Percentiles rank a stretch among this genome's conserved stretches.
Conservation (phyloP, 768 basidiomycete genomes). For the Mycena rosella region DNA sequence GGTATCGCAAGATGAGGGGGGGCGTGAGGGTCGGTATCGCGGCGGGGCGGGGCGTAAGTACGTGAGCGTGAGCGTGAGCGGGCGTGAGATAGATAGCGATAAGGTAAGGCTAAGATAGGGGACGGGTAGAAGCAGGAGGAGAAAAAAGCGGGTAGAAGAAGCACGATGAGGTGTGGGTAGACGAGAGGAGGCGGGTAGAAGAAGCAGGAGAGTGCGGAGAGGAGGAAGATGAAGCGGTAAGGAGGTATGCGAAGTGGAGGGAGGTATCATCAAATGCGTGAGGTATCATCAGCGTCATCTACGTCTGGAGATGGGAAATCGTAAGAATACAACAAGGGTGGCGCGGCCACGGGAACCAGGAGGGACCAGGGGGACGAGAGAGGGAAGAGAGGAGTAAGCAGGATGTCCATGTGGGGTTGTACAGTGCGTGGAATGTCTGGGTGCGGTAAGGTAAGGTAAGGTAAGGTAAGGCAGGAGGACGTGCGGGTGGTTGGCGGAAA, state of each 20-base stretch:
- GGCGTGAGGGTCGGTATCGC: constrained; percentile 16
- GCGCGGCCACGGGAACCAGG: neutral
- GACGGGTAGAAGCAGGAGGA: neutral
- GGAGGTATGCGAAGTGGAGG: neutral
- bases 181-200: constrained; percentile 5
- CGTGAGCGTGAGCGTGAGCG: no score
- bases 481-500: neutral
- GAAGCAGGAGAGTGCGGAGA: neutral
- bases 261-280: constrained; percentile 37
- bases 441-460: neutral
- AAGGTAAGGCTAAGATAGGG: constrained; percentile 19
- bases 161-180: no score
- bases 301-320: neutral
- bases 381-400: no score
- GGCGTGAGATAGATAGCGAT: constrained; percentile 35
- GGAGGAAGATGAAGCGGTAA: neutral
- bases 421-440: neutral
- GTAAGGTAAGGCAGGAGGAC: neutral
- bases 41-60: constrained; percentile 1
- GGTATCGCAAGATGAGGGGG: constrained; percentile 20
- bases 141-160: constrained; percentile 4
- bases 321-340: constrained; percentile 25
- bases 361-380: no score
- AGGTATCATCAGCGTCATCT: constrained; percentile 29
- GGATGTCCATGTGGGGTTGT: neutral